These are phyloP conservation scores for Gossypium longicalyx DNA, from an alignment of 345 rosid genomes.

Conservation along the genomic window DNA sequence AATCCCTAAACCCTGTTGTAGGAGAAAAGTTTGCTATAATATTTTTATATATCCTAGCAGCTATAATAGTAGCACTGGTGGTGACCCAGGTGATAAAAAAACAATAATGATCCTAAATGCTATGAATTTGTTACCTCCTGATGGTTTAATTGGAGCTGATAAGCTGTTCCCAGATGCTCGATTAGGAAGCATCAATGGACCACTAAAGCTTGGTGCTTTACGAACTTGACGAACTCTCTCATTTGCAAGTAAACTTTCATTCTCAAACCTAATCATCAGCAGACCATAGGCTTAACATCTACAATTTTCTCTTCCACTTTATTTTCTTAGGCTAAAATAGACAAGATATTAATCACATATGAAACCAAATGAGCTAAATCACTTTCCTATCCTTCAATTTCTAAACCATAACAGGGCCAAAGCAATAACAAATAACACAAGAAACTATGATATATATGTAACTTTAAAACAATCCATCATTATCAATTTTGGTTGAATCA, in stretches of 20 bases:
- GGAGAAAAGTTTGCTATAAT: constrained; percentile 5
- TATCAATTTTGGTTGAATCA: constrained; percentile 1
- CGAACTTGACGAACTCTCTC: constrained; percentile 48
- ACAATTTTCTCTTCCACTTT: not conserved
- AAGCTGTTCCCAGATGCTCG: constrained; percentile 97
- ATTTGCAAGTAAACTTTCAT: constrained; percentile 39
- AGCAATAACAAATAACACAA: not conserved
- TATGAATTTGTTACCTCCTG: constrained; percentile 57
- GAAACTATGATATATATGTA: not conserved
- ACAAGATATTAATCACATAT: not conserved
- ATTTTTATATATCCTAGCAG: not conserved
- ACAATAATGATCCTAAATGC: constrained; percentile 1
- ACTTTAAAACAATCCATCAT: too few species aligned
- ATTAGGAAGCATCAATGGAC: constrained; percentile 89
- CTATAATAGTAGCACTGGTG: not conserved
- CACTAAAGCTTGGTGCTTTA: constrained; percentile 89
- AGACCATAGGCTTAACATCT: constrained; percentile 4
- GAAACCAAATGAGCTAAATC: not conserved
- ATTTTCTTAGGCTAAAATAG: not conserved
- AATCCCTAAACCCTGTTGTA: constrained; percentile 77
- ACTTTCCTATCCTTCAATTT: too few species aligned
- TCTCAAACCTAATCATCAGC: constrained; percentile 50
- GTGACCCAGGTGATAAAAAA: not conserved
- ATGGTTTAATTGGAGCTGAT: constrained; percentile 94
- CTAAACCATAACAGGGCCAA: not conserved